Conservation (phyloP, 306 rosid genomes). For the Clitoria ternatea region DNA sequence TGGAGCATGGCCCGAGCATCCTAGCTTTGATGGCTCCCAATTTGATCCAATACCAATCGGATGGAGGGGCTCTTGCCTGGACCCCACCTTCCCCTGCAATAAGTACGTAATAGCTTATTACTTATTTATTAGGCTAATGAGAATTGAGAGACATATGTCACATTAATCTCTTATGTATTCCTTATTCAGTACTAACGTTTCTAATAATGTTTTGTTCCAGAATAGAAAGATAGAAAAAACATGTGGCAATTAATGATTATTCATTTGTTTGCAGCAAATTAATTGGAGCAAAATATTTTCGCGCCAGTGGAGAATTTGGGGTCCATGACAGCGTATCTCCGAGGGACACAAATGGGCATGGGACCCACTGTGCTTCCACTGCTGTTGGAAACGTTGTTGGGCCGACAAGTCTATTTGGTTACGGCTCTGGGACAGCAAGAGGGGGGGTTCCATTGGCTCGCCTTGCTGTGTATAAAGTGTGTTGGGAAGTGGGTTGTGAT, state of each 20-base stretch:
- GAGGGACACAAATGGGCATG: conserved; percentile 38
- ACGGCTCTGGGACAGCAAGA: conserved; percentile 22
- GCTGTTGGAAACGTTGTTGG: conserved; percentile 30
- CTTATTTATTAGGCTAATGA: too few species aligned
- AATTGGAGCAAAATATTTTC: conserved; percentile 42
- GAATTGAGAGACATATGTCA: too few species aligned
- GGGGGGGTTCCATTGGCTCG: conserved; percentile 22
- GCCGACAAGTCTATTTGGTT: neutral
- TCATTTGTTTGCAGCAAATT: conserved; percentile 34
- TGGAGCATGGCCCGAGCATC: conserved; percentile 33
- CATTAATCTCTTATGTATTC: too few species aligned
- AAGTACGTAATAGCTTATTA: too few species aligned
- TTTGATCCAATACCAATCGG: neutral
- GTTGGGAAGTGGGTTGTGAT: neutral
- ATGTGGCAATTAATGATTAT: neutral
- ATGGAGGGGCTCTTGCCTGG: conserved; percentile 28
- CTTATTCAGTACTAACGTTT: too few species aligned
- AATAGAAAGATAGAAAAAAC: too few species aligned
- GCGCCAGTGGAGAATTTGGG: neutral
- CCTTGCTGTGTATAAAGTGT: neutral
- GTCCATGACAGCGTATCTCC: conserved; percentile 26
- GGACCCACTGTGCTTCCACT: conserved; percentile 45
- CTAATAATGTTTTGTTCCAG: too few species aligned
- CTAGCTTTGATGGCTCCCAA: neutral
- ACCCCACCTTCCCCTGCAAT: conserved; percentile 31